Percentiles rank a stretch among this genome's conserved stretches.
Conservation (phyloP, 2,329 filamentous ascomycete genomes). For the Lachnellula suecica region DNA sequence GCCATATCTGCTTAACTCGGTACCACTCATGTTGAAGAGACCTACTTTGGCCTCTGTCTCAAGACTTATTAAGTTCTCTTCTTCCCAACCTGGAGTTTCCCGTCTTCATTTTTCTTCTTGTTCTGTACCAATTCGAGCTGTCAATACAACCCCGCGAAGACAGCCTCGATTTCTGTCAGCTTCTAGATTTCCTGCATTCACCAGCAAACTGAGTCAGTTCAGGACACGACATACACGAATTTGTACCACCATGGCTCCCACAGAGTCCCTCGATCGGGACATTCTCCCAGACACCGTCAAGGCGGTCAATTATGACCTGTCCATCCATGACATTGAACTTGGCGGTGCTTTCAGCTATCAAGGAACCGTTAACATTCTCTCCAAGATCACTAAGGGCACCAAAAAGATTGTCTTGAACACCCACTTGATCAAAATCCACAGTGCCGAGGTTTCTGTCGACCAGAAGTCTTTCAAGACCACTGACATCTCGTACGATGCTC, state of each 20-base stretch:
- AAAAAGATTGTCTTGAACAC: slow-evolving; percentile 82
- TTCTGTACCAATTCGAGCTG: slow-evolving; percentile 4
- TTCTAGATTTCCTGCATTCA: neutral
- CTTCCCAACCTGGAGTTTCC: neutral
- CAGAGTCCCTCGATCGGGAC: slow-evolving; percentile 58
- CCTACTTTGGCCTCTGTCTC: slow-evolving; percentile 1
- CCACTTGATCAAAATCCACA: slow-evolving; percentile 76
- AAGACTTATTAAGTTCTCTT: neutral
- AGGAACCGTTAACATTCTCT: slow-evolving; percentile 79
- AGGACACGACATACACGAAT: neutral
- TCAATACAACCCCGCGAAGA: neutral
- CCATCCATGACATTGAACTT: slow-evolving; percentile 74
- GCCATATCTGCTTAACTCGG: neutral
- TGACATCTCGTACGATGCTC: slow-evolving; percentile 76
- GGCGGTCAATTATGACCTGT: slow-evolving; percentile 82
- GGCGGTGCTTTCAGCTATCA: slow-evolving; percentile 73
- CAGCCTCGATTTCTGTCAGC: neutral
- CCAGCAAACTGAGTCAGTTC: neutral
- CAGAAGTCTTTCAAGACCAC: slow-evolving; percentile 56
- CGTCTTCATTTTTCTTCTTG: slow-evolving; percentile 1
- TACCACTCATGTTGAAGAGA: slow-evolving; percentile 8
- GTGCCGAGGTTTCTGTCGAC: slow-evolving; percentile 60
- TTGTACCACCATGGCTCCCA: slow-evolving; percentile 21
- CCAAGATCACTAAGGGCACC: slow-evolving; percentile 68
- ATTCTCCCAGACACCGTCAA: slow-evolving; percentile 66